phyloP scores from a whole-genome alignment of 495 filamentous ascomycete genomes.

The Neurospora sp. region DNA sequence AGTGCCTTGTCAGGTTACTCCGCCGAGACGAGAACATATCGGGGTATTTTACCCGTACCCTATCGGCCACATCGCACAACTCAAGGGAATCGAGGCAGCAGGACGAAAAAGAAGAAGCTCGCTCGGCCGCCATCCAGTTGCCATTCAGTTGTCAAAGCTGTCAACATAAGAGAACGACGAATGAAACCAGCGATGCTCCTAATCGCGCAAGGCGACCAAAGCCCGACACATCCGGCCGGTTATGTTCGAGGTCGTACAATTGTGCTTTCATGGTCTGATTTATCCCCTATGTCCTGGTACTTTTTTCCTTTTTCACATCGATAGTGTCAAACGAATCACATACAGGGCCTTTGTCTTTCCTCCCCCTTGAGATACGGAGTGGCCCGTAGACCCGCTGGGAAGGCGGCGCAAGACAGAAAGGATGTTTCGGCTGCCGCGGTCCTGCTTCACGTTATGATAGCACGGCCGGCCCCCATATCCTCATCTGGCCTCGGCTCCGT shows the following conservation, averaged over 20 bases:
- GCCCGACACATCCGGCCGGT: not conserved
- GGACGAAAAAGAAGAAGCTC: not conserved
- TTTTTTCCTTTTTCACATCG: not conserved
- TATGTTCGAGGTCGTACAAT: not conserved
- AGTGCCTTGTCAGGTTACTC: not conserved
- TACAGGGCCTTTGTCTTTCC: slow-evolving; percentile 5
- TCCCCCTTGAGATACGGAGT: slow-evolving; percentile 1
- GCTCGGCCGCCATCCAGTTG: not conserved
- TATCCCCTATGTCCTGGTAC: not conserved
- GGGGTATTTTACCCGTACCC: not conserved
- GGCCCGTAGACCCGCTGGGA: not conserved
- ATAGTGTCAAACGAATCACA: slow-evolving; percentile 1
- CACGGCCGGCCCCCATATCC: not conserved
- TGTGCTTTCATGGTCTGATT: not conserved
- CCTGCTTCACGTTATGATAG: not conserved
- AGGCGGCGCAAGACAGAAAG: not conserved
- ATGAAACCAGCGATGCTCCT: not conserved
- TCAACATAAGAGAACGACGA: not conserved
- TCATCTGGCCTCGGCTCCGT: not conserved
- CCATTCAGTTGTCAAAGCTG: not conserved
- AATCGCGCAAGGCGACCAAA: not conserved
- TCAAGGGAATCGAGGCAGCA: not conserved
- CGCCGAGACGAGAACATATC: not conserved
- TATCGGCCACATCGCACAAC: not conserved
- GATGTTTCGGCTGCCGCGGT: slow-evolving; percentile 6